A percentile compares a stretch with the other conserved stretches of the same genome.
Conservation (phyloP, 495 filamentous ascomycete species). For the Penicillium waksmanii region DNA sequence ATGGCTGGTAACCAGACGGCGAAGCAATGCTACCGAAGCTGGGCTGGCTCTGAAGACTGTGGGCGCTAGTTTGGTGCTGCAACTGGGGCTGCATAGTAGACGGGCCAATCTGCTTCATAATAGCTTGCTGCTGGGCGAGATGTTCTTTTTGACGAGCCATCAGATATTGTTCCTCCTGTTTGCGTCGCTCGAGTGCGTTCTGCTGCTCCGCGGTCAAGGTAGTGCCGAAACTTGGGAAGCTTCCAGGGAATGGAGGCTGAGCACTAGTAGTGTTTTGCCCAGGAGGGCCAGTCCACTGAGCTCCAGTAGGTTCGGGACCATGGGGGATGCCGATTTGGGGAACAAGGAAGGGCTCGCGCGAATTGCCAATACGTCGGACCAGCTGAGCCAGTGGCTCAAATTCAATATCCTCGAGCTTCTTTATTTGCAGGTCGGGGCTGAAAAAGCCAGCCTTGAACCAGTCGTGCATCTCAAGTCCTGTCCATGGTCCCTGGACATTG, state of each 20-base stretch:
- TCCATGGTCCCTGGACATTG: conserved; percentile 89
- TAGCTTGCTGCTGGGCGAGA: conserved; percentile 81
- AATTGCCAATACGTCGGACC: conserved; percentile 95
- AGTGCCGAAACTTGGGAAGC: conserved; percentile 96
- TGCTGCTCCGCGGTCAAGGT: conserved; percentile 97
- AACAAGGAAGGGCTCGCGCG: conserved; percentile 93
- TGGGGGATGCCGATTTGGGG: conserved; percentile 94
- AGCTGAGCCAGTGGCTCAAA: conserved; percentile 97
- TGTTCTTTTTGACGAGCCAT: conserved; percentile 95
- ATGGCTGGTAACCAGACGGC: conserved; percentile 74
- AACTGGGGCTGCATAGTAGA: conserved; percentile 59
- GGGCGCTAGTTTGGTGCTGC: conserved; percentile 91
- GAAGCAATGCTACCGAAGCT: conserved; percentile 91
- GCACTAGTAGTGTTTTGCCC: conserved; percentile 60
- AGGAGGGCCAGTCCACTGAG: conserved; percentile 43
- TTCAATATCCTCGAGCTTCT: conserved; percentile 87
- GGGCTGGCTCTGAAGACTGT: conserved; percentile 94
- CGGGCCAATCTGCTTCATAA: conserved; percentile 69
- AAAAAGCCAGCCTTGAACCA: conserved; percentile 99
- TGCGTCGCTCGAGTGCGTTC: conserved; percentile 91
- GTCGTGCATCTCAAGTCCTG: conserved; percentile 97
- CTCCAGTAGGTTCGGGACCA: conserved; percentile 60
- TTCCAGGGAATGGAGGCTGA: conserved; percentile 91
- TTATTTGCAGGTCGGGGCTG: conserved; percentile 88
- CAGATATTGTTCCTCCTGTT: conserved; percentile 96